Percentiles rank a stretch among this genome's conserved stretches.
Conservation (phyloP, 768 basidiomycete genomes). For the Candolleomyces efflorescens region DNA sequence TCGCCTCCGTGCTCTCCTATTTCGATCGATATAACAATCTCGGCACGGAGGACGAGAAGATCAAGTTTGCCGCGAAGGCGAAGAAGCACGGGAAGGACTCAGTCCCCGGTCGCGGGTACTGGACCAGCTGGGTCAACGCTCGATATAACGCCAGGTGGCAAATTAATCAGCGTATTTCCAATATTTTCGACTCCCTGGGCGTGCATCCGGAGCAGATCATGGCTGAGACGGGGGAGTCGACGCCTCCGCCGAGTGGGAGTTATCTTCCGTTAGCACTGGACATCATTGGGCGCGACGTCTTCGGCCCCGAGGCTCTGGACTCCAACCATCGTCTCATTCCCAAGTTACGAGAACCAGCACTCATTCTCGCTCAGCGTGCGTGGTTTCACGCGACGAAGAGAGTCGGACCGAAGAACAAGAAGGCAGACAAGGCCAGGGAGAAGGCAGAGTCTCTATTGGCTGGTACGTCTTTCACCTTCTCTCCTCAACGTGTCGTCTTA, state of each 20-base stretch:
- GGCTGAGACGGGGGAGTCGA: not conserved
- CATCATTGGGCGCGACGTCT: not conserved
- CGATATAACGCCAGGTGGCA: not conserved
- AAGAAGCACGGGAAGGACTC: slow-evolving; percentile 1
- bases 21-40: slow-evolving; percentile 9
- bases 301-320: not conserved
- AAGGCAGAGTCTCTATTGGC: not conserved
- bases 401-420: not conserved
- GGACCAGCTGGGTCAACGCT: not conserved
- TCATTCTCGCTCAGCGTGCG: not conserved
- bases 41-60: not conserved
- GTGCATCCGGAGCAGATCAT: not conserved
- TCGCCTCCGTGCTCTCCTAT: slow-evolving; percentile 9
- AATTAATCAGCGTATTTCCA: not conserved
- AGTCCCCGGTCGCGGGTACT: slow-evolving; percentile 11
- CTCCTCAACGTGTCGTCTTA: not conserved
- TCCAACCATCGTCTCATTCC: not conserved
- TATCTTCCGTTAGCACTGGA: not conserved
- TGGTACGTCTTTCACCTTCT: not conserved
- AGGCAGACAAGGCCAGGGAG: not conserved
- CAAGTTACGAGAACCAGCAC: not conserved
- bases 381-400: not conserved
- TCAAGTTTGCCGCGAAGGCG: not conserved
- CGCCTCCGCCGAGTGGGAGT: not conserved
- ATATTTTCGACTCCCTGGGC: not conserved